These are phyloP conservation scores for Rosa lucieae DNA, from an alignment of 306 rosid genomes.

Conservation along the genomic window DNA sequence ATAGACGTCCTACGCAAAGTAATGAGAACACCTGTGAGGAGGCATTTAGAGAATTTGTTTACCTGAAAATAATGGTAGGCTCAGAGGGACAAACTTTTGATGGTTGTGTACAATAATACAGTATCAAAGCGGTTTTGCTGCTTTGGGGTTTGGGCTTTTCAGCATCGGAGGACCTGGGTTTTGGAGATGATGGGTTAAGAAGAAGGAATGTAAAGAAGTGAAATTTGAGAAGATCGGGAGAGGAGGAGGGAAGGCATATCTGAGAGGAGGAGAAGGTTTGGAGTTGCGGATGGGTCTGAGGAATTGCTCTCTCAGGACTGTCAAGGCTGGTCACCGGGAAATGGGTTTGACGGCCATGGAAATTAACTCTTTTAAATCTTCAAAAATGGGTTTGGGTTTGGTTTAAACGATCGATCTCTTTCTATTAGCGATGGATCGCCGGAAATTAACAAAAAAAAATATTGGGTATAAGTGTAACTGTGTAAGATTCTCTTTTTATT, in stretches of 20 bases:
- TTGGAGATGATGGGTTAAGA: no score
- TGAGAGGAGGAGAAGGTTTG: constrained; percentile 30
- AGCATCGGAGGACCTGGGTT: no score
- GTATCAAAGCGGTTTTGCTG: constrained; percentile 53
- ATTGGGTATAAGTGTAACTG: no score
- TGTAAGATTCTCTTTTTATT: no score
- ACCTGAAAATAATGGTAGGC: constrained; percentile 76
- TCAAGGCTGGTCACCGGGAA: constrained; percentile 16
- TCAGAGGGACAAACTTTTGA: constrained; percentile 54
- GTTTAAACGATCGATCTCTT: no score
- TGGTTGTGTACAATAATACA: constrained; percentile 84
- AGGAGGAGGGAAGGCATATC: constrained; percentile 26
- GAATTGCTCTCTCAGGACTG: constrained; percentile 23
- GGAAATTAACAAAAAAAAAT: no score
- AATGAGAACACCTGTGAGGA: no score
- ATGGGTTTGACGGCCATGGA: not conserved
- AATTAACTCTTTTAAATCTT: no score
- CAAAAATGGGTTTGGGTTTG: not conserved
- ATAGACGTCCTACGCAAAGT: not conserved
- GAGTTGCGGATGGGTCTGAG: constrained; percentile 20
- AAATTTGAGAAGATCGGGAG: no score
- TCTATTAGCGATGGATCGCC: no score
- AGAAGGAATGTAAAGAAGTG: no score
- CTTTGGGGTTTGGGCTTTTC: constrained; percentile 37
- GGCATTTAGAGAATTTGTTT: constrained; percentile 8